Conservation (phyloP, 768 basidiomycete species). For the Russula sp. region DNA sequence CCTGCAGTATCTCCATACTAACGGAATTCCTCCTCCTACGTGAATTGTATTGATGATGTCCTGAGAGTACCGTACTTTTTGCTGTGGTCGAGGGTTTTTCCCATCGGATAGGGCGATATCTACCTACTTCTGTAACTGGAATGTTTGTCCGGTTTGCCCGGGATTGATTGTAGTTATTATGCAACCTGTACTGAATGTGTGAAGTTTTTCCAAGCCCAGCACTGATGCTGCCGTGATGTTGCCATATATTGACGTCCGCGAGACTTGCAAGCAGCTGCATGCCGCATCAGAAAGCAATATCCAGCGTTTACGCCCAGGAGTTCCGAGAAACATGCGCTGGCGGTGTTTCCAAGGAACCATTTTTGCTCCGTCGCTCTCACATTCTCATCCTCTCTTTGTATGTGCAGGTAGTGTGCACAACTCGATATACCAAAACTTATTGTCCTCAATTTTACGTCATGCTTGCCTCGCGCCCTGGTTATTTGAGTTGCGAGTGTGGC, state of each 20-base stretch:
- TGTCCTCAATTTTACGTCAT: no score
- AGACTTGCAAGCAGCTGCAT: not conserved
- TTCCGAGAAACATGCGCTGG: not conserved
- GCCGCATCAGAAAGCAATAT: no score
- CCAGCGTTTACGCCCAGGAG: no score
- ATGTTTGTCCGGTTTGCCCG: not conserved
- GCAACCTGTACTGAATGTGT: not conserved
- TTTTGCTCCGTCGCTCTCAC: no score
- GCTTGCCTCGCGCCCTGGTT: no score
- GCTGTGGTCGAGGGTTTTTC: not conserved
- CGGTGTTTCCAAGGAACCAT: no score
- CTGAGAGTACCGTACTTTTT: no score
- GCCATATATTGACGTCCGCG: not conserved
- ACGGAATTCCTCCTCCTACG: not conserved
- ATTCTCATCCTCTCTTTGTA: no score
- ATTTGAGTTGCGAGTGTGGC: no score
- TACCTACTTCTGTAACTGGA: not conserved
- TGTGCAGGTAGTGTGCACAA: no score
- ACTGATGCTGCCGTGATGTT: not conserved
- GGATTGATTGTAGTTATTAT: not conserved
- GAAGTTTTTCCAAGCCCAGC: not conserved
- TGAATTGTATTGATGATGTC: not conserved
- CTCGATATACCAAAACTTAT: no score
- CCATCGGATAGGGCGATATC: not conserved
- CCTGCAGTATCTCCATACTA: not conserved